Evolutionary conservation across 345 rosid species (phyloP).

Genomic region (Cardiospermum halicacabum): DNA sequence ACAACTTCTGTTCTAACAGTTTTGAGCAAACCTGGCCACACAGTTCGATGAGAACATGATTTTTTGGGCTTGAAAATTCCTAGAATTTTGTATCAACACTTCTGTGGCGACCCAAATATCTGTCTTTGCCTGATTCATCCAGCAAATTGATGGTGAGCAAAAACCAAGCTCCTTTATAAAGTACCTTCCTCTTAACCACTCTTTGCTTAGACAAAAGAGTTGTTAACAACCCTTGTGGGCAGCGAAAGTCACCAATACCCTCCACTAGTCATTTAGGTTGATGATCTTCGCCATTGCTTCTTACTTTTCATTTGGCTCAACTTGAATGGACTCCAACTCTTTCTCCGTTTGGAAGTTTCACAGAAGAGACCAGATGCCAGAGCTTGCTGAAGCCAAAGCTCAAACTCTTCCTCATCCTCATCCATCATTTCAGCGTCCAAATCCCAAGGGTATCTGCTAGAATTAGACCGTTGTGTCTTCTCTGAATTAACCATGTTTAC

Average conservation of each 20-base stretch:
- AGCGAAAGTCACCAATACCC: neutral
- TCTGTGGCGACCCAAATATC: neutral
- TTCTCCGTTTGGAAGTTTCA: conserved; percentile 79
- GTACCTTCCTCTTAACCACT: neutral
- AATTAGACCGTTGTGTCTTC: conserved; percentile 73
- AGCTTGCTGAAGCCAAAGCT: conserved; percentile 87
- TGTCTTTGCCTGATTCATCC: conserved; percentile 1
- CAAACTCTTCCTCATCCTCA: conserved; percentile 87
- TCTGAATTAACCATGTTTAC: conserved; percentile 94
- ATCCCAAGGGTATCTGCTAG: conserved; percentile 87
- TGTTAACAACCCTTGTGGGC: neutral
- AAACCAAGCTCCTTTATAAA: neutral
- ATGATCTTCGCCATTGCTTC: conserved; percentile 92
- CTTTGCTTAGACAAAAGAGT: neutral
- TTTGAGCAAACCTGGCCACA: neutral
- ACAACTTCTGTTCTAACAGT: neutral
- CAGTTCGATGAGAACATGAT: neutral
- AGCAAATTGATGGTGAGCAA: conserved; percentile 4
- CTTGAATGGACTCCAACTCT: conserved; percentile 97
- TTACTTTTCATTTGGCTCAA: conserved; percentile 72
- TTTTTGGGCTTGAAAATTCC: conserved; percentile 3
- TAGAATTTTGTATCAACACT: neutral
- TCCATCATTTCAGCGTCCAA: conserved; percentile 90
- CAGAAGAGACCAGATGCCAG: conserved; percentile 88
- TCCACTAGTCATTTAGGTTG: conserved; percentile 33